Evolutionary conservation across 108 stramenopile genomes (phyloP).

Genomic region (Pseudonitzschia delicatissima): DNA sequence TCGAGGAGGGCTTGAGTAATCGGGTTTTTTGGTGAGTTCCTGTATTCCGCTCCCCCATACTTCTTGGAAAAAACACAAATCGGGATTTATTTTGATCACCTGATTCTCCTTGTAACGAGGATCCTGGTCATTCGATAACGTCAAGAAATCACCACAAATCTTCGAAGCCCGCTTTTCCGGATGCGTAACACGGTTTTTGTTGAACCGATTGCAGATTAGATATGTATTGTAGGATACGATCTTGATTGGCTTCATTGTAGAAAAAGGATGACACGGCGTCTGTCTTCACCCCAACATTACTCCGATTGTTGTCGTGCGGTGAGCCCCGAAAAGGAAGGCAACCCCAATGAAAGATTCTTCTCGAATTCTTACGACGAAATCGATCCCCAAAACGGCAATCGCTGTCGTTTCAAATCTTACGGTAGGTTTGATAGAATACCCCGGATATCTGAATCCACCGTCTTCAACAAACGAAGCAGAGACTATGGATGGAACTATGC

Average conservation of each 20-base stretch:
- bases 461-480: no score
- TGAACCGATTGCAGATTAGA: slow-evolving; percentile 13
- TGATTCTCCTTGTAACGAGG: not conserved
- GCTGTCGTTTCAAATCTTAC: no score
- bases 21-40: not conserved
- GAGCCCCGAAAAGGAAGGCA: no score
- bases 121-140: not conserved
- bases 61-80: slow-evolving; percentile 23
- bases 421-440: no score
- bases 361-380: no score
- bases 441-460: no score
- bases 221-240: slow-evolving; percentile 21
- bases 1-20: not conserved
- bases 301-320: no score
- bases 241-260: slow-evolving; percentile 13
- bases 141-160: slow-evolving; percentile 4
- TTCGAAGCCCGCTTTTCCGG: slow-evolving; percentile 16
- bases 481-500: no score
- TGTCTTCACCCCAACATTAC: no score
- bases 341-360: no score
- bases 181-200: slow-evolving; percentile 1
- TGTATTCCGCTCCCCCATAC: slow-evolving; percentile 30
- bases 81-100: not conserved
- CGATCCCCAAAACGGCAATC: no score
- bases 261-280: no score